phyloP scores from a whole-genome alignment of 768 basidiomycete genomes.

The Podaxis pistillaris region DNA sequence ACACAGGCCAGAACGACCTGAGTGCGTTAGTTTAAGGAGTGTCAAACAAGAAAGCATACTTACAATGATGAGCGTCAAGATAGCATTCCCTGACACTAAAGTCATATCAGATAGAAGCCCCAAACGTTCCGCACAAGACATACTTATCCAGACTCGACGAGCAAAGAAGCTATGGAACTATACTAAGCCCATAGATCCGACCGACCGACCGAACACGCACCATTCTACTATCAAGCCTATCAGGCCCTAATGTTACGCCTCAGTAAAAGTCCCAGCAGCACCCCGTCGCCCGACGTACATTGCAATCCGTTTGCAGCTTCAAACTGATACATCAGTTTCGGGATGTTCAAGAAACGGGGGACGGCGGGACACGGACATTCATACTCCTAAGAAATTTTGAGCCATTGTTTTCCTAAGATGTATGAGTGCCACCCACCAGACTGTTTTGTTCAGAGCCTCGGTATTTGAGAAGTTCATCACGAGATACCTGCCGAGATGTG shows the following conservation, averaged over 20 bases:
- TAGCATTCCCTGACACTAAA: constrained; percentile 43
- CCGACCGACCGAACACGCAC: constrained; percentile 23
- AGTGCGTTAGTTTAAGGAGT: neutral
- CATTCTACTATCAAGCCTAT: constrained; percentile 50
- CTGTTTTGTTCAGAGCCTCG: constrained; percentile 32
- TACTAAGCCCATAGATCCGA: neutral
- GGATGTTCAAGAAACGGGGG: neutral
- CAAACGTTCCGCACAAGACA: constrained; percentile 15
- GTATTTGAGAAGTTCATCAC: constrained; percentile 41
- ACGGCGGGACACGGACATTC: constrained; percentile 29
- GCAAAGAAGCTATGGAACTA: constrained; percentile 45
- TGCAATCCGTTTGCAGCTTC: constrained; percentile 52
- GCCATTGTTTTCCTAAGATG: neutral
- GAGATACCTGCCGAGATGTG: constrained; percentile 36
- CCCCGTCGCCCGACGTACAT: constrained; percentile 28
- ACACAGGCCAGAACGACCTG: constrained; percentile 39
- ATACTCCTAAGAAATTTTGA: constrained; percentile 32
- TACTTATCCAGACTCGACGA: constrained; percentile 49
- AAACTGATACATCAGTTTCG: constrained; percentile 3
- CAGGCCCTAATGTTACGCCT: constrained; percentile 32
- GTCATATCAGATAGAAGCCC: neutral
- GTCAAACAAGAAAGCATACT: constrained; percentile 16
- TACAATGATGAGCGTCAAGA: constrained; percentile 43
- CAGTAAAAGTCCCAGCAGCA: neutral
- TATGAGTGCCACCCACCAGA: constrained; percentile 33